Evolutionary conservation across 345 rosid species (phyloP), one percentile per base, ranked within the genome.

Genomic region (Gossypium arboreum): DNA sequence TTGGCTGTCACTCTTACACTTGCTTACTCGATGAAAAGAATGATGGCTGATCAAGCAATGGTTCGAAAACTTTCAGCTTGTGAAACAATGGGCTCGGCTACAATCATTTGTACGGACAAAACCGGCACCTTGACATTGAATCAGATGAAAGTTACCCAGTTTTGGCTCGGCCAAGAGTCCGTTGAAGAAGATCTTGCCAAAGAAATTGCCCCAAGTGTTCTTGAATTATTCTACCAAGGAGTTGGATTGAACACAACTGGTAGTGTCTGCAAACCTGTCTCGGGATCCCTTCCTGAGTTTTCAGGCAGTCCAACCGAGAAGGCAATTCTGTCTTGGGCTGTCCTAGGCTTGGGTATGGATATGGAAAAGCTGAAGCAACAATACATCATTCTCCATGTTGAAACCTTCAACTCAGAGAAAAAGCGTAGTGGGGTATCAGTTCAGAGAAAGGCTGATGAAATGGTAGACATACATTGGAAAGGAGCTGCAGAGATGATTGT

Each of bases 51-150:
- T 80, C 86, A 91, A 73, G 91, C 90, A 60, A 86, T 87, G 91
- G 96, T 89, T 65, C 83, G 93, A 62, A 87, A 87, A 77, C 89
- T 89, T 52, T 79, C 91, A 0, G 91, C 93, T 0, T 91, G 90
- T 67, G 96, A 91, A 78, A 87, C 91, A 1, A 91, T 91, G 89
- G 91, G 93, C 64, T 91, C 90, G 3, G 93, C 91, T 12, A 87
- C 91, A 5, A 81, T 85, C 17, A 84, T 91, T 11, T 89, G 91
- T 76, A 90, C 91, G 0, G 90, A 91, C 57, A 91, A 87, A 84
- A 90, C 91, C 47, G 92, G 95, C 58, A 88, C 93, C 44, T 78
- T 90, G 69, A 90, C 93, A 62, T 78, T 87, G 72, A 87, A 89
- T 79, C 84, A 84, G 83, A 89, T 89, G 91, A 82, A 79, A 76